Conservation (phyloP, 768 basidiomycete species). For the Russula virescens region DNA sequence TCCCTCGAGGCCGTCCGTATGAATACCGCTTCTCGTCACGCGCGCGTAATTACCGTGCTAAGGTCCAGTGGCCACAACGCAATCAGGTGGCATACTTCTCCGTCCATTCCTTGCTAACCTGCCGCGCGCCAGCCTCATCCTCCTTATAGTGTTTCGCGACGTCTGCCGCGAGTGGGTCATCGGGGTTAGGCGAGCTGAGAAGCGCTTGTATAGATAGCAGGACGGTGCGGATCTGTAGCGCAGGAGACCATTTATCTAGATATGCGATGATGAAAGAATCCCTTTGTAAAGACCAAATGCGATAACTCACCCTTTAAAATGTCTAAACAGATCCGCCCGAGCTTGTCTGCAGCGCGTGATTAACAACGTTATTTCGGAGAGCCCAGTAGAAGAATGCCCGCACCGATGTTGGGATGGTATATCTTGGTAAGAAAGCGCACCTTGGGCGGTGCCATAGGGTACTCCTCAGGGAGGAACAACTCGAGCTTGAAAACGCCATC, state of each 20-base stretch:
- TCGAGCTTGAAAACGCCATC: constrained; percentile 95
- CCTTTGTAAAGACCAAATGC: neutral
- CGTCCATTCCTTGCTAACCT: constrained; percentile 95
- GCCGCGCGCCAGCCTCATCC: constrained; percentile 87
- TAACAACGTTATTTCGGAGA: neutral
- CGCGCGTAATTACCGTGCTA: neutral
- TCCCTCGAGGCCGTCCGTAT: constrained; percentile 5
- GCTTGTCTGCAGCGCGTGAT: constrained; percentile 63
- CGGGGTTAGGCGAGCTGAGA: constrained; percentile 92
- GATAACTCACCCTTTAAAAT: constrained; percentile 79
- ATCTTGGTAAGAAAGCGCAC: constrained; percentile 97
- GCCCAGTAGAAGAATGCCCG: constrained; percentile 27
- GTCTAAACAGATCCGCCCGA: constrained; percentile 96
- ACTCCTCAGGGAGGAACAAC: constrained; percentile 96
- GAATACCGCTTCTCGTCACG: constrained; percentile 6
- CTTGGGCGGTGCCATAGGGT: constrained; percentile 99
- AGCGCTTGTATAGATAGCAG: constrained; percentile 96
- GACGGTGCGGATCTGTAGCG: constrained; percentile 96
- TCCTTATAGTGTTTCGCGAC: constrained; percentile 99
- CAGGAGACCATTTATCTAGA: constrained; percentile 98
- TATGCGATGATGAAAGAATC: constrained; percentile 1
- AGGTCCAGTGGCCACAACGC: neutral
- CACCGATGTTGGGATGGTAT: constrained; percentile 99
- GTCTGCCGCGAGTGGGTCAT: constrained; percentile 90
- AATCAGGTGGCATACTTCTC: constrained; percentile 65